Evolutionary conservation across 805 yeast genomes (phyloP), one percentile per base, ranked within the genome.

Genomic region (Candida nonsorbophila): DNA sequence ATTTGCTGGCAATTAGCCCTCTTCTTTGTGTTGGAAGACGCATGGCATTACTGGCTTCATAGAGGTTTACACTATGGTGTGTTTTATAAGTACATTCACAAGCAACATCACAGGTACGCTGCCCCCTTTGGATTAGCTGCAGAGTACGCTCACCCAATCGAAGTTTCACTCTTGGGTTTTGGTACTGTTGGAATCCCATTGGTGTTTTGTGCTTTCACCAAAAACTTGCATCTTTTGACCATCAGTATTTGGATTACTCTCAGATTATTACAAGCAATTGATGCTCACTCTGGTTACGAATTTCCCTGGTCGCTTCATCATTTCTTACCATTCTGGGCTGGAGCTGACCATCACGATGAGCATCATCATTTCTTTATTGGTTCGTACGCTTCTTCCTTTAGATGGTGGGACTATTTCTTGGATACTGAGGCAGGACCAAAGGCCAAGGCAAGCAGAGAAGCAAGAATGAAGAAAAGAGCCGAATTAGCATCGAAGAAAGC

Each of bases 71-170:
- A 74, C 40, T 60, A 67, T 36, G 78, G 79, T 5, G 58, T 66
- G 26, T 74, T 74, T 44, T 74, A 74, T 53, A 73, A 68, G 45
- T 64, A 72, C 42, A 65, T 74, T 36, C 80, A 74, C 46, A 74
- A 74, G 49, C 77, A 71, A 45, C 80, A 74, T 49, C 80, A 74
- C 44, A 56, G 72, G 41, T 74, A 73, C 40, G 77, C 79, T 12
- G 79, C 80, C 8, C 80, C 80, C 5, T 74, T 74, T 49, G 80
- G 80, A 3, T 58, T 74, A 34, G 59, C 79, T 17, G 80, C 80
- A 5, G 80, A 74, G 37, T 74, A 73, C 38, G 79, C 79, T 12
- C 80, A 74, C 36, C 80, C 80, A 2, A 51, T 67, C 17, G 80
- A 74, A 51, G 78, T 74, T 20, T 65, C 68, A 58, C 61, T 71